Conservation (phyloP, 2,329 filamentous ascomycete genomes). For the Scedosporium dehoogii region DNA sequence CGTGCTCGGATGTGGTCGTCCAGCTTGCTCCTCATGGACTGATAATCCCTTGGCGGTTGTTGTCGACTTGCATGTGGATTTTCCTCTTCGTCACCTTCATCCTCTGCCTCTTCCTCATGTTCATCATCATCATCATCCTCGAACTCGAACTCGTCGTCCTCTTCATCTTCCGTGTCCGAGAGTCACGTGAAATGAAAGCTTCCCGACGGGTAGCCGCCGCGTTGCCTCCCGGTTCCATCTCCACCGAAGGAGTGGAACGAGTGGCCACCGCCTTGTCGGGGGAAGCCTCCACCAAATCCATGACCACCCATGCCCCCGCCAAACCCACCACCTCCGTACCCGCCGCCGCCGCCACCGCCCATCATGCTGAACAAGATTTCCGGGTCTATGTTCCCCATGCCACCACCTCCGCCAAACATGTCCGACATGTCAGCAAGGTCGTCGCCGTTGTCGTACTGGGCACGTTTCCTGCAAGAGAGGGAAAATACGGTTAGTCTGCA, state of each 20-base stretch:
- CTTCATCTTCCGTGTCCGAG: slow-evolving; percentile 22
- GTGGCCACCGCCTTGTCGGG: slow-evolving; percentile 24
- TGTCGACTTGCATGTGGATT: slow-evolving; percentile 7
- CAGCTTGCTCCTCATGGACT: neutral
- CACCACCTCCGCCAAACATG: slow-evolving; percentile 62
- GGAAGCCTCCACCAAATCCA: slow-evolving; percentile 29
- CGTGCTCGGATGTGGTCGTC: slow-evolving; percentile 14
- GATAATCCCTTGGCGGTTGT: neutral
- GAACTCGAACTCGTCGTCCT: slow-evolving; percentile 20
- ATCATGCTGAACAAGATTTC: slow-evolving; percentile 80
- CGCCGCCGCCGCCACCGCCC: slow-evolving; percentile 48
- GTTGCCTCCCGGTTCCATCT: slow-evolving; percentile 23
- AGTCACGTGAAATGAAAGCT: slow-evolving; percentile 45
- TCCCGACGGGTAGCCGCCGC: slow-evolving; percentile 38
- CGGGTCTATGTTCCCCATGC: slow-evolving; percentile 57
- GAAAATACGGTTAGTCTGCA: slow-evolving; percentile 2
- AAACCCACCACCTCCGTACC: slow-evolving; percentile 32
- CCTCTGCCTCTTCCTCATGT: slow-evolving; percentile 18
- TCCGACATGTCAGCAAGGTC: slow-evolving; percentile 83
- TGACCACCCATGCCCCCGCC: slow-evolving; percentile 26
- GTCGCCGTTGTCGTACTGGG: slow-evolving; percentile 83
- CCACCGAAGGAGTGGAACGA: slow-evolving; percentile 33
- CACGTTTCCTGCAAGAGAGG: slow-evolving; percentile 58
- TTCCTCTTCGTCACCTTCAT: slow-evolving; percentile 18
- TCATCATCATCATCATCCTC: slow-evolving; percentile 20